These are phyloP conservation scores for Leptographium wingfieldii DNA, from an alignment of 2,329 filamentous ascomycete species.

Conservation along the genomic window DNA sequence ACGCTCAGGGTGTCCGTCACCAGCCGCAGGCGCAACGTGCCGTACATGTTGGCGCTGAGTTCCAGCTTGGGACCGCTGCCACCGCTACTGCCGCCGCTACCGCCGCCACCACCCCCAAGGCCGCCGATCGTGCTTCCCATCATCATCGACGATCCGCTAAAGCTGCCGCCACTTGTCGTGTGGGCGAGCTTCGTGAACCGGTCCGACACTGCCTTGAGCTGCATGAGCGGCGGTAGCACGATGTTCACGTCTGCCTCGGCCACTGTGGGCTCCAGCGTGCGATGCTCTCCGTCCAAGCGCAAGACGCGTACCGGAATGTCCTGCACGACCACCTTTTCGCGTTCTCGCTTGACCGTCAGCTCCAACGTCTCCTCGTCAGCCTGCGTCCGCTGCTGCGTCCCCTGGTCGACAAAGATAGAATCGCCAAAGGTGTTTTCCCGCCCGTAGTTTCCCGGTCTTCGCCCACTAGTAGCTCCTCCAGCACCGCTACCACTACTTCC, in stretches of 20 bases:
- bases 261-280: conserved; percentile 83
- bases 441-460: conserved; percentile 19
- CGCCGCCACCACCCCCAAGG: not conserved
- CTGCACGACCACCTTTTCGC: conserved; percentile 87
- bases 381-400: not conserved
- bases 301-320: conserved; percentile 92
- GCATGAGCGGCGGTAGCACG: conserved; percentile 70
- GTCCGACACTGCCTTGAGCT: conserved; percentile 89
- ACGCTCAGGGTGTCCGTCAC: conserved; percentile 76
- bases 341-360: conserved; percentile 50
- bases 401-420: conserved; percentile 20
- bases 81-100: not conserved
- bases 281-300: conserved; percentile 70
- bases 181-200: conserved; percentile 80
- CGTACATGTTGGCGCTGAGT: conserved; percentile 89
- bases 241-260: conserved; percentile 92
- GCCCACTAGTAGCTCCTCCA: conserved; percentile 14
- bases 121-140: not conserved
- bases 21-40: conserved; percentile 66
- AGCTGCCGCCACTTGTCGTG: conserved; percentile 20
- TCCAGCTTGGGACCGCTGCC: conserved; percentile 53
- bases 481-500: conserved; percentile 20
- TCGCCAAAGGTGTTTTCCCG: conserved; percentile 26
- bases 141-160: conserved; percentile 15
- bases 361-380: conserved; percentile 28